These are phyloP conservation scores for Rhodotorula kratochvilovae DNA, from an alignment of 768 basidiomycete genomes.

Conservation along the genomic window DNA sequence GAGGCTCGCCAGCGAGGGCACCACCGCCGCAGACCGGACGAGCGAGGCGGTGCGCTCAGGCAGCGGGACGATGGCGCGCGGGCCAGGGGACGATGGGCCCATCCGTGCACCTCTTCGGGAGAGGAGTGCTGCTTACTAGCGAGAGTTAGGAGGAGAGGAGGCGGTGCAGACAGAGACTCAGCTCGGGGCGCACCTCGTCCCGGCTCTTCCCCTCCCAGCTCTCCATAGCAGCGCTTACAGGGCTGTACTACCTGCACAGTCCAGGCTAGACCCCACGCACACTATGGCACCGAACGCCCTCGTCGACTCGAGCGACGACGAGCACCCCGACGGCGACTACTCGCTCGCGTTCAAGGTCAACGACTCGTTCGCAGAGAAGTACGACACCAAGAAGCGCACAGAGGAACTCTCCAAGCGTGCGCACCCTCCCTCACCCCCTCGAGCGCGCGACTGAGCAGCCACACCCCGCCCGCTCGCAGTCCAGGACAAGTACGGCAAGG, in stretches of 20 bases:
- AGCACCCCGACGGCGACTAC: constrained; percentile 2
- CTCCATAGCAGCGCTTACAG: background rate
- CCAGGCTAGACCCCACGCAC: background rate
- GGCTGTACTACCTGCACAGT: background rate
- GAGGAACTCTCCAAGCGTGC: constrained; percentile 74
- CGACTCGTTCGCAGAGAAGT: constrained; percentile 74
- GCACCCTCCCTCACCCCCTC: constrained; percentile 43
- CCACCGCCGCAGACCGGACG: constrained; percentile 74
- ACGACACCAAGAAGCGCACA: constrained; percentile 72
- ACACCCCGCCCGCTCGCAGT: constrained; percentile 53
- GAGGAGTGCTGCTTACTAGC: no score
- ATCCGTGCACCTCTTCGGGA: no score
- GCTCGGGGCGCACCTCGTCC: background rate
- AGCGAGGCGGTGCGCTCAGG: constrained; percentile 60
- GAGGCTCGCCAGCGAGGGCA: constrained; percentile 74
- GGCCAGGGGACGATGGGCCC: background rate
- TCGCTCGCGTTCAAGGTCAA: constrained; percentile 58
- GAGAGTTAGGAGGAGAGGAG: no score
- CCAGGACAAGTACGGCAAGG: constrained; percentile 66
- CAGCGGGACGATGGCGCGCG: constrained; percentile 49
- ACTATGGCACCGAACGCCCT: constrained; percentile 4
- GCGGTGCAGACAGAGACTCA: no score
- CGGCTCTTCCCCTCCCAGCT: background rate
- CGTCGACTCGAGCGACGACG: constrained; percentile 16
- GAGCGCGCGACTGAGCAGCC: no score